Base-by-base conservation (phyloP, 2,329 filamentous ascomycete species). In the Didymella pomorum region DNA sequence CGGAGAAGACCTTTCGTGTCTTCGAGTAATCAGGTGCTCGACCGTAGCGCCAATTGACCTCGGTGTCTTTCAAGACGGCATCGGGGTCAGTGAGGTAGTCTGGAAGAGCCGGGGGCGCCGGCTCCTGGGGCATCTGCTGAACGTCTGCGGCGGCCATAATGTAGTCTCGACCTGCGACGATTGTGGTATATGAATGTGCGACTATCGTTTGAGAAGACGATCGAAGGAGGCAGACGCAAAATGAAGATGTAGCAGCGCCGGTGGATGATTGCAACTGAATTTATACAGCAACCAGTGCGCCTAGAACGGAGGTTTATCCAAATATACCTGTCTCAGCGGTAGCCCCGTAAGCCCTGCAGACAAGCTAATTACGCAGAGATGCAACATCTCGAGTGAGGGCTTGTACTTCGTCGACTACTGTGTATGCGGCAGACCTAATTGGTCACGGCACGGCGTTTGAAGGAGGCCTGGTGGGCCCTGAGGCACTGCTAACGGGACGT, bases 1-100 rank as follows among this genome's bases (percentile, higher is more conserved):
- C 79, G 62, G 79, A 77, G 71, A 81, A 89, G 42, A 86, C 80
- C 56, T 83, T 81, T 35, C 87, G 80, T 2, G 87, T 89, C 69
- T 87, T 87, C 35, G 80, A 81, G 72, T 90, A 90, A 69, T 89
- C 86, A 1, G 87, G 87, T 39, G 84, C 80, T 52, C 76, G 75
- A 10, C 85, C 85, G 73, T 88, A 84, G 44, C 87, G 79, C 87
- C 87, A 89, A 53, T 80, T 78, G 11, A 82, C 84, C 11, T 81
- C 73, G 46, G 71, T 66, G 62, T 87, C 84, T 50, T 81, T 80
- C 49, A 87, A 78, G 44, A 87, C 84, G 23, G 86, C 85, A 70
- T 88, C 82, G 0, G 84, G 81, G 62, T 86, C 82, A 18, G 83
- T 79, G 52, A 87, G 78, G 64, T 87, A 88, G 72, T 88, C 86